Evolutionary conservation across 1,284 basidiomycete species (phyloP), one percentile per base, ranked within the genome.

Genomic region (Papiliotrema terrestris): DNA sequence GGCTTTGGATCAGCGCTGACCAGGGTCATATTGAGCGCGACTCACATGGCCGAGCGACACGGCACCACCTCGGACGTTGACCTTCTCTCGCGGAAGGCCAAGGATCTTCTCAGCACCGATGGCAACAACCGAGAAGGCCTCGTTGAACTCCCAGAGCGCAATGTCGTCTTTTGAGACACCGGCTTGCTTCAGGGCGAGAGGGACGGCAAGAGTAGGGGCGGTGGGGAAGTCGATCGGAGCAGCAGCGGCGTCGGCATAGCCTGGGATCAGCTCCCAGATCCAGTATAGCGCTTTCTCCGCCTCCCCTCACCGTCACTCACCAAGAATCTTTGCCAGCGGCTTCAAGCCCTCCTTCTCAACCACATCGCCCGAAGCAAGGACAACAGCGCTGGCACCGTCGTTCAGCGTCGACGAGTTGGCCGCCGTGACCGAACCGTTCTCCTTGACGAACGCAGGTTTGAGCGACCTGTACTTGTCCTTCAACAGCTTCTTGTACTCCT

Each of bases 151-250:
- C 73, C 92, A 98, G 52, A 89, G 83, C 35, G 92, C 83, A 63
- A 98, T 91, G 71, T 98, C 91, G 49, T 89, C 82, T 56, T 87
- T 74, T 32, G 84, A 84, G 55, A 98, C 80, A 65, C 89, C 89
- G 46, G 95, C 96, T 62, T 83, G 85, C 80, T 93, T 80, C 55
- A 99, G 82, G 9, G 96, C 96, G 60, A 84, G 79, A 41, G 96
- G 96, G 45, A 98, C 81, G 38, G 94, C 95, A 57, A 89, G 82
- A 23, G 95, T 89, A 26, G 96, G 96, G 29, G 96, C 96, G 65
- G 86, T 84, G 46, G 95, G 93, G 86, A 99, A 99, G 78, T 98
- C 92, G 67, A 98, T 89, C 38, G 96, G 96, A 32, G 91, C 91
- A 66, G 92, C 87, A 68, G 96, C 96, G 61, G 90, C 92, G 79